Evolutionary conservation across 106 monocot species (phyloP), one percentile per base, ranked within the genome.

Genomic region (Amphibolis antarctica): DNA sequence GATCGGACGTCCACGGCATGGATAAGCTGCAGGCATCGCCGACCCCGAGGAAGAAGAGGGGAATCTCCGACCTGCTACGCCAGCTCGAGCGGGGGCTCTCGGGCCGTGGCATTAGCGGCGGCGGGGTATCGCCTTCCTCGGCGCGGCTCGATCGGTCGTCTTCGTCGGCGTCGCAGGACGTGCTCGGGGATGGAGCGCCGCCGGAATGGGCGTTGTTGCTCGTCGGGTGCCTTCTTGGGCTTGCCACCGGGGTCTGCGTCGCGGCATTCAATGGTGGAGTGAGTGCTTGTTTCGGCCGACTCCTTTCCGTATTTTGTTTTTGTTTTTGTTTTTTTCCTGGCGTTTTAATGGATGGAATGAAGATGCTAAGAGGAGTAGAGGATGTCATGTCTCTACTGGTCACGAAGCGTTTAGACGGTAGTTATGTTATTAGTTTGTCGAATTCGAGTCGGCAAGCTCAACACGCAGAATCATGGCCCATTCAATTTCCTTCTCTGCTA

Each of bases 191-290:
- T 20, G 98, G 98, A 4, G 91, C 98, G 6, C 98, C 98, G 44
- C 98, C 98, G 5, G 98, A 99, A 75, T 99, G 98, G 98, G 98
- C 98, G 64, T 71, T 99, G 74, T 77, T 99, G 60, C 84, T 99
- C 28, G 81, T 99, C 42, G 91, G 98, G 11, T 99, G 98, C 77
- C 82, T 99, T 48, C 91, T 99, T 27, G 98, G 98, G 1, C 74
- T 99, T 25, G 98, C 98, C 30, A 99, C 98, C 5, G 98, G 98
- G 10, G 71, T 99, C 23, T 99, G 98, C 52, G 98, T 99, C n/a
- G 98, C 91, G 0, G 87, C 91, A 12, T 99, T 99, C 44, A 99
- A 99, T 71, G 87, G 85, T 1, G 98, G 91, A 81, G 98, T 91
- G 15, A 80, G 74, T 67, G 14, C 10, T 17, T 45, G 28, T 36